Base-by-base conservation (phyloP, 805 yeast species). In the Wickerhamiella domercqiae region DNA sequence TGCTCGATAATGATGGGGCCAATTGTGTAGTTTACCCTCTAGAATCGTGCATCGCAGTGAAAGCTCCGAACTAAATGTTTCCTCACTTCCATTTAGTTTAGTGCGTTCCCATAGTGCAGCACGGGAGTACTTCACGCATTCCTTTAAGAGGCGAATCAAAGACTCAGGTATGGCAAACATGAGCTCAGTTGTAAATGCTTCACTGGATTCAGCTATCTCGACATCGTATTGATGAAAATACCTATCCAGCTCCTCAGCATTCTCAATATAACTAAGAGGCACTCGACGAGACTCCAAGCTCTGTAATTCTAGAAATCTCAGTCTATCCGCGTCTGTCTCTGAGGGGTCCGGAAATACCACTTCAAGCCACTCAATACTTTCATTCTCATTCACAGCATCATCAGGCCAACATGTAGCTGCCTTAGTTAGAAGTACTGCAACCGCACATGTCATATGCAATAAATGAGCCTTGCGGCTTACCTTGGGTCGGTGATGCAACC, bases 151-250 rank as follows among this genome's bases (percentile, higher is more conserved):
- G 30, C 16, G 16, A 13, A 28, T 17, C 7, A 28, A 17, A 15
- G 30, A 28, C 15, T 28, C 30, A 28, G 30, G 30, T 28, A 28
- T 7, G 16, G 30, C 30, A 28, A 28, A 28, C 30, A 28, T 28
- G 7, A 28, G 30, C 30, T 28, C 30, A 15, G 30, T 17, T 28
- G 30, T 14, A n/a, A 28, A 28, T 5, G 30, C 30, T 17, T 14
- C 30, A 5, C 30, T 15, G 17, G 30, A 28, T 17, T 28, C 30
- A 7, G 30, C 30, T 7, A 14, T 17, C 6, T 17, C 30, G 5
- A 28, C 30, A 6, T 15, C 16, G n/a, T 28, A 28, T n/a, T 28
- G 30, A 7, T 17, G 6, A 13, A 28, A 28, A 28, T 28, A 28
- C 15, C 16, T 17, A 28, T 28, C 30, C 30, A 28, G 15, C 15